Base-by-base conservation (phyloP, 768 basidiomycete species). In the Tulasnella sp. region DNA sequence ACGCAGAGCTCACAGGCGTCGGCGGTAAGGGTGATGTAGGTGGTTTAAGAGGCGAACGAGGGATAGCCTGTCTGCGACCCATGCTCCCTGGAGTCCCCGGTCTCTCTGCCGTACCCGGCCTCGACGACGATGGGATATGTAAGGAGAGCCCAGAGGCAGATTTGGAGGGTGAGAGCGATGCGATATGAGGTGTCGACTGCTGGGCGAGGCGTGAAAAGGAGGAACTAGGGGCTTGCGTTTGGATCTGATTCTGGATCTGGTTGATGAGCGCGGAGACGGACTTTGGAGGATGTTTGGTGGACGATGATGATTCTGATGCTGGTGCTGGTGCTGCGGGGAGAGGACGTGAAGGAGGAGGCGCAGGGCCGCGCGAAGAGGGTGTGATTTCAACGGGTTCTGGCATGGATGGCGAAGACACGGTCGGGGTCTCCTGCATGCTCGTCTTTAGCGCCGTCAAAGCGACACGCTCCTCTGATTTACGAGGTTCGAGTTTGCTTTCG, bases 21-120 rank as follows among this genome's bases (percentile, higher is more conserved):
- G 52, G 52, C 3, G 52, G 52, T 22, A 53, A 31, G 22, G 52
- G 52, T 15, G 52, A 53, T n/a, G 52, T 53, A 12, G 52, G 52
- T 10, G 52, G 52, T 38, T 53, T 53, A 19, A 53, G 3, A 1
- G 52, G 52, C 8, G 52, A 41, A 19, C 31, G 34, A 22, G 42
- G n/a, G n/a, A 22, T 22, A 3, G 34, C 22, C 9, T 31, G 42
- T 19, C 52, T 38, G 7, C 52, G 10, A 22, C 31, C 31, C 3
- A 22, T 27, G 31, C 19, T 21, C 15, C 52, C 52, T 9, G 52
- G 52, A 4, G 52, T 38, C 11, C 52, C 31, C 52, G 9, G 29
- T 17, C 15, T 12, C 5, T 31, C 31, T 7, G 27, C 38, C 4
- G 52, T 38, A 3, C 52, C 52, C 30, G 52, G 30, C 5, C 30